Base-by-base conservation (phyloP, 805 yeast species). In the Suhomyces sp. region DNA sequence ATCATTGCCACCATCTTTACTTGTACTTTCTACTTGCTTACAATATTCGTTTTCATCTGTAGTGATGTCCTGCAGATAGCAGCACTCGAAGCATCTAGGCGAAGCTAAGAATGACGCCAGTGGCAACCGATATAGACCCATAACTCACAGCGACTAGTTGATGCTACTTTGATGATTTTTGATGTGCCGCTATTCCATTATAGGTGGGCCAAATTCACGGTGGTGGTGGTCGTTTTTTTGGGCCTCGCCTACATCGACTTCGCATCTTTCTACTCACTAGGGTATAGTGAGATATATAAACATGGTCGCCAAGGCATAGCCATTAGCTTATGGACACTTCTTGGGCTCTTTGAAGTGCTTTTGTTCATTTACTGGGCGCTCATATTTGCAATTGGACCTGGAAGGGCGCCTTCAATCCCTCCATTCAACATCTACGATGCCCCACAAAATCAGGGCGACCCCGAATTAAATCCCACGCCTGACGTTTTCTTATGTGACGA, bases 401-500 rank as follows among this genome's bases (percentile, higher is more conserved):
- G 94, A 0, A 59, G 45, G 2, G 48, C 71, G 1, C 76, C 78
- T 0, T 58, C 63, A 4, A 57, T 65, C 31, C 53, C 72, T 5
- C 80, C 81, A 1, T 71, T 64, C 49, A 63, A 71, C 53, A 37
- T 72, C 29, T 66, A 65, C 53, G 55, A 50, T 10, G 46, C 50
- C 9, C 57, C 51, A 19, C 56, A 50, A 4, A 48, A 29, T 5
- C 40, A 48, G 4, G 47, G 35, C 37, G 43, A 50, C 19, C 51
- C 50, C 6, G 56, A 49, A 5, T 61, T 72, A 8, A 64, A 69
- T 2, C 62, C 64, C 0, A 77, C 84, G 1, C 94, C 96, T 0
- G 73, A 66, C 1, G 69, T 77, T 21, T 92, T 89, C 62, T 62
- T 77, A 15, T 87, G 96, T 64, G 91, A 87, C 63, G 71, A 69